These are phyloP conservation scores for Penicillium fuscoglaucum DNA, from an alignment of 2,329 filamentous ascomycete species.

Conservation along the genomic window DNA sequence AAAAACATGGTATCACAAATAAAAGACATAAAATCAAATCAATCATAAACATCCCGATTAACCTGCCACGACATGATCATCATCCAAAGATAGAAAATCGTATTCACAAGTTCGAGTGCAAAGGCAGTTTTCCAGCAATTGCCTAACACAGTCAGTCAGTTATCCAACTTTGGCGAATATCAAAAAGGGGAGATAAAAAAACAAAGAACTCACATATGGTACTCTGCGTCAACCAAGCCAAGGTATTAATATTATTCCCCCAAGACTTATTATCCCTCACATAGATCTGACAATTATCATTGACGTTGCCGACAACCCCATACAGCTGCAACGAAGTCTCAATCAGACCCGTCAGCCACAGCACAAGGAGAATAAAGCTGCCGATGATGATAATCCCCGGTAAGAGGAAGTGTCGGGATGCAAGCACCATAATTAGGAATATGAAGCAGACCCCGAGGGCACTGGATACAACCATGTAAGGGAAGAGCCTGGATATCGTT, in stretches of 20 bases:
- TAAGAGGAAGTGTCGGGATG: conserved; percentile 57
- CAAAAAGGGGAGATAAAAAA: neutral
- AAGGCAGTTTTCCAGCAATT: conserved; percentile 65
- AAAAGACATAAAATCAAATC: conserved; percentile 6
- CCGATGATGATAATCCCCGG: conserved; percentile 61
- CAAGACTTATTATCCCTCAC: conserved; percentile 49
- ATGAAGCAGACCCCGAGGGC: conserved; percentile 60
- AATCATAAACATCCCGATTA: conserved; percentile 36
- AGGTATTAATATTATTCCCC: conserved; percentile 55
- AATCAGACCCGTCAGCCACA: conserved; percentile 63
- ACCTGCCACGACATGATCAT: conserved; percentile 63
- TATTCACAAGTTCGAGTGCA: conserved; percentile 63
- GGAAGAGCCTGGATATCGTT: conserved; percentile 57
- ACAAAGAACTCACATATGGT: conserved; percentile 56
- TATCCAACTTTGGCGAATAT: neutral
- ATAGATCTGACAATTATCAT: conserved; percentile 59
- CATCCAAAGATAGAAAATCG: conserved; percentile 67
- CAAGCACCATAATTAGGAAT: conserved; percentile 58
- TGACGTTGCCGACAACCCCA: conserved; percentile 56
- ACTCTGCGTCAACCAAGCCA: conserved; percentile 63
- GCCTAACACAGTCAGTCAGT: conserved; percentile 40
- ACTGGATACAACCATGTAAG: conserved; percentile 61
- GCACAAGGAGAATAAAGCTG: conserved; percentile 61
- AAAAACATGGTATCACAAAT: conserved; percentile 10
- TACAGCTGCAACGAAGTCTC: conserved; percentile 64